Conservation (phyloP, 1,139 yeast genomes). For the Groenewaldozyma auringiensis region DNA sequence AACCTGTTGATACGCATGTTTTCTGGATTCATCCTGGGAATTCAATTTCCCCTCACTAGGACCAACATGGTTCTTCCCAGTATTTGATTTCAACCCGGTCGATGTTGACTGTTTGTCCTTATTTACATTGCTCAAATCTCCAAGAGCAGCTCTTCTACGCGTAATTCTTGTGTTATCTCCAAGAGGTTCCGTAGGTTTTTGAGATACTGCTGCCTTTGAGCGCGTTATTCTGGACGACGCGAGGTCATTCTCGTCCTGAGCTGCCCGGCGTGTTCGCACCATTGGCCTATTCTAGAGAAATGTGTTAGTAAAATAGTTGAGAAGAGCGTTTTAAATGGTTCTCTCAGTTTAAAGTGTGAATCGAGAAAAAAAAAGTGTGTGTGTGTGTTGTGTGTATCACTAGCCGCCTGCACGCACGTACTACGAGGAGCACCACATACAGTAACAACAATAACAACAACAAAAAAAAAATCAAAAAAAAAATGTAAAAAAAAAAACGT, state of each 20-base stretch:
- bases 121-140: slow-evolving; percentile 27
- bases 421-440: background rate
- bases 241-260: slow-evolving; percentile 11
- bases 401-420: background rate
- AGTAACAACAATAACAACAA: background rate
- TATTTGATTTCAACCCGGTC: background rate
- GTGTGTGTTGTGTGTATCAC: background rate
- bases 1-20: background rate
- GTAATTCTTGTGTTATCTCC: slow-evolving; percentile 19
- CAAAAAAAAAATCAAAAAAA: background rate
- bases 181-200: background rate
- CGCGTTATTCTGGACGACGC: slow-evolving; percentile 8
- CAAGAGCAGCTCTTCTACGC: slow-evolving; percentile 30
- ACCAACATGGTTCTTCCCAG: background rate
- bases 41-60: background rate
- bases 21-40: background rate
- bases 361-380: background rate
- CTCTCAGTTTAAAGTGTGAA: background rate
- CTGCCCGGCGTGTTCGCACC: slow-evolving; percentile 3
- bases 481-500: background rate
- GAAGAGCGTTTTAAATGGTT: background rate
- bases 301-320: background rate
- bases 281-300: slow-evolving; percentile 1
- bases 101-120: slow-evolving; percentile 8
- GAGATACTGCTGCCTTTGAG: slow-evolving; percentile 7